These are phyloP conservation scores for Ilex asprella DNA, from an alignment of 257 asterid species.

Conservation along the genomic window DNA sequence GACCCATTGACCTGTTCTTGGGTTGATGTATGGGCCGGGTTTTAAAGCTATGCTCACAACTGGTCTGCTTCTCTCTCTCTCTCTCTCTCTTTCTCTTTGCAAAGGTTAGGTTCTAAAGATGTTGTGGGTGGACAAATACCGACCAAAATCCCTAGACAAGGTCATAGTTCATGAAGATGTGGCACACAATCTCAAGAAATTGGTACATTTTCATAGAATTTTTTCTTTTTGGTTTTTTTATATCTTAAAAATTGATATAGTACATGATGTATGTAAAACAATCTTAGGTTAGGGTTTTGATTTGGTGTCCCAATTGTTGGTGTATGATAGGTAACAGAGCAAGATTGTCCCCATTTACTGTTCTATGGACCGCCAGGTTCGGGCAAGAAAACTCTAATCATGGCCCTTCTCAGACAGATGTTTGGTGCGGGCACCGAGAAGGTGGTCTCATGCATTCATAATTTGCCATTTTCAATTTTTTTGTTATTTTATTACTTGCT, in stretches of 20 bases:
- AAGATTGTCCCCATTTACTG: slow-evolving; percentile 92
- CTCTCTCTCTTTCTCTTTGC: neutral
- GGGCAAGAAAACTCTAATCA: slow-evolving; percentile 94
- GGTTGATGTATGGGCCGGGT: too few relatives aligned
- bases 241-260: neutral
- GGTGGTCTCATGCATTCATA: slow-evolving; percentile 26
- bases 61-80: neutral
- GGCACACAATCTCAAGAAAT: slow-evolving; percentile 82
- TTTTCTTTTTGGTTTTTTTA: slow-evolving; percentile 7
- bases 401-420: slow-evolving; percentile 92
- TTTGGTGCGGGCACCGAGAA: slow-evolving; percentile 92
- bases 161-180: slow-evolving; percentile 70
- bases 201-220: slow-evolving; percentile 36
- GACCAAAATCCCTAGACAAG: slow-evolving; percentile 92
- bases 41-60: too few relatives aligned
- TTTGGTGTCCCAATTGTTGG: neutral
- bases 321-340: slow-evolving; percentile 64
- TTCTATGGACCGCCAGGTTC: slow-evolving; percentile 96
- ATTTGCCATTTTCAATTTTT: neutral
- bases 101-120: slow-evolving; percentile 20
- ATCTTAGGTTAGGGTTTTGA: neutral
- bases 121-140: slow-evolving; percentile 98
- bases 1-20: too few relatives aligned
- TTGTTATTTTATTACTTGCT: neutral
- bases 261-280: neutral